Percentiles rank a stretch among this genome's conserved stretches.
Evolutionary conservation across 768 basidiomycete genomes (phyloP).

Genomic region (Trametes maxima): DNA sequence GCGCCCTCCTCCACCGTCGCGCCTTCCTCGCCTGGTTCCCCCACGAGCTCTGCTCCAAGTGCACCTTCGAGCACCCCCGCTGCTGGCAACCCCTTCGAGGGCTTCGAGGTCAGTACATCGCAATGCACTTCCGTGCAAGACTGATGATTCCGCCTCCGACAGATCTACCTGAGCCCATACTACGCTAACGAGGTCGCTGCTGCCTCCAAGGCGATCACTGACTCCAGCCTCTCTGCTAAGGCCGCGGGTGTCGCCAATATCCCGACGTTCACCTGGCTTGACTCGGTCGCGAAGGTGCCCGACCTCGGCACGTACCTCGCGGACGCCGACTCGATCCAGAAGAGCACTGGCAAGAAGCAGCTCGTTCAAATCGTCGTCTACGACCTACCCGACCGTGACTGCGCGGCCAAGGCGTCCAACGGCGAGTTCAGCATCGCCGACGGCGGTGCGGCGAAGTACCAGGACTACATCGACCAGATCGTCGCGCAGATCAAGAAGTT

Average conservation of each 20-base stretch:
- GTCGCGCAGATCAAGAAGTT: slow-evolving; percentile 51
- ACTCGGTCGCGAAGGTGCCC: slow-evolving; percentile 56
- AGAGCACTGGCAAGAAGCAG: slow-evolving; percentile 49
- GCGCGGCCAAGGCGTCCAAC: slow-evolving; percentile 64
- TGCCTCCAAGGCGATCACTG: slow-evolving; percentile 51
- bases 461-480: slow-evolving; percentile 62
- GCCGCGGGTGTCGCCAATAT: slow-evolving; percentile 56
- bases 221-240: slow-evolving; percentile 51
- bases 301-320: slow-evolving; percentile 59
- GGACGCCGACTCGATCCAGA: slow-evolving; percentile 48
- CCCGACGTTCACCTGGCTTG: slow-evolving; percentile 67
- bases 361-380: slow-evolving; percentile 44
- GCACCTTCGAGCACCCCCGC: slow-evolving; percentile 36
- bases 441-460: slow-evolving; percentile 56
- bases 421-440: slow-evolving; percentile 65
- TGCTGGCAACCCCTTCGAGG: slow-evolving; percentile 56
- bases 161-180: slow-evolving; percentile 57
- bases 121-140: not conserved
- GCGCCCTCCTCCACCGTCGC: slow-evolving; percentile 20
- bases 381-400: slow-evolving; percentile 68
- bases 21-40: slow-evolving; percentile 12
- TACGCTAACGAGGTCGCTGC: slow-evolving; percentile 57
- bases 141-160: not conserved
- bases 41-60: slow-evolving; percentile 32
- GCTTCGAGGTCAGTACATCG: slow-evolving; percentile 42